Evolutionary conservation across 345 rosid species (phyloP), one percentile per base, ranked within the genome.

Genomic region (Syzygium oleosum): DNA sequence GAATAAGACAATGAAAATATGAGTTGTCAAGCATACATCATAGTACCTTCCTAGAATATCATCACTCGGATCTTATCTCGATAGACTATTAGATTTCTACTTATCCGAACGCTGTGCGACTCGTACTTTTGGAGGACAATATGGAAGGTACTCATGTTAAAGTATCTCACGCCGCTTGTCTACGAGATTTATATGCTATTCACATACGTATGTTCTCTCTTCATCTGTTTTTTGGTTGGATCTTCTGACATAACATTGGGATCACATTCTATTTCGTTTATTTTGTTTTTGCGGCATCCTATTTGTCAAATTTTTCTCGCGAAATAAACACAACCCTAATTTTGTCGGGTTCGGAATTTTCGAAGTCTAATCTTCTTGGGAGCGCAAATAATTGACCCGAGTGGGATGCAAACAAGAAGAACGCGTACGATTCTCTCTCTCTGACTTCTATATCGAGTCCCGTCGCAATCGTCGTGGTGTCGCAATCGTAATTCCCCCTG

Each of bases 131-230:
- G 25, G 10, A 51, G 27, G 61, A 56, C 10, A 12, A 11, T 56
- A 56, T 56, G 25, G 2, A 56, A 9, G 9, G 5, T 23, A 0
- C 12, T 56, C 23, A 13, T 23, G 61, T 8, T 23, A 9, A 56
- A 56, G 4, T 23, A 56, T 23, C 0, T 4, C 0, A 1, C 13
- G 3, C 17, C 2, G 4, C 23, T 56, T 22, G 5, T 22, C 10
- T 56, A 1, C 5, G 1, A 56, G 61, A 9, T 56, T 56, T 56
- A 22, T 56, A 23, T 56, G 4, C 9, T 22, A 0, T 56, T 56
- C 23, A 56, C 5, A 23, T 23, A 4, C 27, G 0, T 56, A 56
- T 56, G 13, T 56, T 56, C 12, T 56, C 61, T 9, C n/a, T 56
- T 56, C n/a, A 56, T 6, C 2, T 56, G 5, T 11, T 56, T 22